Evolutionary conservation across 805 yeast species (phyloP), one percentile per base, ranked within the genome.

Genomic region (Kodamaea kakaduensis): DNA sequence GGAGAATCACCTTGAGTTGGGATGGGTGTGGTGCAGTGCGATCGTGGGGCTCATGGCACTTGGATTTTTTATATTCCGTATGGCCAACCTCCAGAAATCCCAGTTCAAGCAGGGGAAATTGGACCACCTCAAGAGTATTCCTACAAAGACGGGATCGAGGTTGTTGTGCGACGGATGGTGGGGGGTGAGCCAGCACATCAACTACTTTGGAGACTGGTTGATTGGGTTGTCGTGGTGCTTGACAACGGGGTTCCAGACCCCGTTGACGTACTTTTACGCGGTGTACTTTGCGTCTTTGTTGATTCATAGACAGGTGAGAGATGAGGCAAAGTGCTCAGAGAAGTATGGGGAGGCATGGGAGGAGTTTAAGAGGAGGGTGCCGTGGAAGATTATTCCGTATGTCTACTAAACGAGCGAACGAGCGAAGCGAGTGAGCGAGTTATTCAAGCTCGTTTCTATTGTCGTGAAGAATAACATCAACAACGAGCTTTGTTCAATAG

Each of bases 101-200:
- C 72, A 75, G 20, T 93, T 93, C 69, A 81, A 84, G 61, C 76
- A 75, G 43, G 95, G 96, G 10, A 75, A 81, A 47, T 69, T 88
- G 39, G 59, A 70, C 26, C 78, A 85, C 52, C 64, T 87, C 61
- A 51, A 52, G 41, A 51, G 59, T 34, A 84, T 93, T 40, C 64
- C 75, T 44, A 82, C 97, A 0, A 66, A 72, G 19, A 76, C 83
- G 10, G 95, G 95, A 1, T 81, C 95, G 17, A 84, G 77, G 52
- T 71, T 93, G 44, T 64, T 93, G 29, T 75, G 79, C 36, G 93
- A 87, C 51, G 96, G 97, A 3, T 93, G 97, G 98, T 93, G 98
- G 98, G 84, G 83, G 2, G 58, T 69, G 13, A 79, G 95, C 5
- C 95, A 95, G 47, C 98, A 93, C 58, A 87, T 86, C 54, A 93